Percentiles rank a stretch among this genome's conserved stretches.
Evolutionary conservation across 768 basidiomycete genomes (phyloP).

Genomic region (Termitomyces sp.): DNA sequence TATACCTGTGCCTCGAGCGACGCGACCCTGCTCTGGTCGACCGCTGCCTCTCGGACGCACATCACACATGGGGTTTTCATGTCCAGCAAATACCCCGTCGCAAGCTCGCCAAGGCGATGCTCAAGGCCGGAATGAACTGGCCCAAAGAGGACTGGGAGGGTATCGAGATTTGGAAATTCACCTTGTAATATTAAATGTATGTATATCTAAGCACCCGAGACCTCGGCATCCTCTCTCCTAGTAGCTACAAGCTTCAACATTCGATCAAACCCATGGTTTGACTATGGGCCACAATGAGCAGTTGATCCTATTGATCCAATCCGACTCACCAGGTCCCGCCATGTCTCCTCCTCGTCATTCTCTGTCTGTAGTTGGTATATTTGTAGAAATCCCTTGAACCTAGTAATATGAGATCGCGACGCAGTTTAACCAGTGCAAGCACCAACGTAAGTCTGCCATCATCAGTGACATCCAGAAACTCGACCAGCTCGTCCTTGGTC

Average conservation of each 20-base stretch:
- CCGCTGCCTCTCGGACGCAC: slow-evolving; percentile 49
- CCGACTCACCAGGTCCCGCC: slow-evolving; percentile 64
- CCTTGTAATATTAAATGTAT: not conserved
- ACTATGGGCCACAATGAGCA: slow-evolving; percentile 27
- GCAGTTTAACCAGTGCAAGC: not conserved
- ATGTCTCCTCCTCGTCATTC: slow-evolving; percentile 80
- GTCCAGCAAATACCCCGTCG: slow-evolving; percentile 51
- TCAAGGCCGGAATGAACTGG: slow-evolving; percentile 56
- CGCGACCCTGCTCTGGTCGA: slow-evolving; percentile 68
- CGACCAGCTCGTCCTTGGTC: slow-evolving; percentile 70
- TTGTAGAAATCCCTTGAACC: slow-evolving; percentile 76
- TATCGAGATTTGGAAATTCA: slow-evolving; percentile 73
- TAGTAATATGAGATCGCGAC: slow-evolving; percentile 17
- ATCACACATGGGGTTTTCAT: slow-evolving; percentile 47
- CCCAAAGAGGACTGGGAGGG: slow-evolving; percentile 69
- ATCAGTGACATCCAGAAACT: slow-evolving; percentile 71
- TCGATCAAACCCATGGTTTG: slow-evolving; percentile 73
- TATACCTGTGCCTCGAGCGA: slow-evolving; percentile 68
- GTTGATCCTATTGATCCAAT: not conserved
- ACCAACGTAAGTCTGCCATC: slow-evolving; percentile 70
- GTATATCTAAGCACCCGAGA: not conserved
- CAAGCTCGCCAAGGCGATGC: slow-evolving; percentile 56
- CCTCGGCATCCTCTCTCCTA: slow-evolving; percentile 45
- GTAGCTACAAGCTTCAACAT: slow-evolving; percentile 51
- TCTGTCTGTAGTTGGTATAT: slow-evolving; percentile 84